A percentile compares a stretch with the other conserved stretches of the same genome.
Conservation (phyloP, 208 protist species). For the Wallacemonas sp. region DNA sequence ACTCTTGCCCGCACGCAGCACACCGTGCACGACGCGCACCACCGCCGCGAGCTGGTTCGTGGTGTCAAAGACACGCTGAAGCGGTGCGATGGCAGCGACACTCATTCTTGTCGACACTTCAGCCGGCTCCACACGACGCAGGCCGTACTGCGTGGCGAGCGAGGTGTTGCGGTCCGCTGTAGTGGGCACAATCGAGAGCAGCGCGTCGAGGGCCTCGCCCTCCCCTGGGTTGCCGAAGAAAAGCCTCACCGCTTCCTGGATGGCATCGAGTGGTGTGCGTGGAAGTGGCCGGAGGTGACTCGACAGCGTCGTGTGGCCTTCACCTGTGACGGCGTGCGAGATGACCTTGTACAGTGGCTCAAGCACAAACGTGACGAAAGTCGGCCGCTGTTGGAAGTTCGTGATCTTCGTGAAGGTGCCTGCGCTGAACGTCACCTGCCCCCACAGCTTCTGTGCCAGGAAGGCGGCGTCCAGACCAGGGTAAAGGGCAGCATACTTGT, state of each 20-base stretch:
- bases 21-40: slow-evolving; percentile 58
- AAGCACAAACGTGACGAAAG: slow-evolving; percentile 99
- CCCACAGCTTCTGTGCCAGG: slow-evolving; percentile 96
- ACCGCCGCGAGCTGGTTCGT: slow-evolving; percentile 45
- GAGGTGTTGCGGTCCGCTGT: slow-evolving; percentile 28
- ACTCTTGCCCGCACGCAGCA: slow-evolving; percentile 21
- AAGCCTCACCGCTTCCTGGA: slow-evolving; percentile 63
- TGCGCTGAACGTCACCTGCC: slow-evolving; percentile 93
- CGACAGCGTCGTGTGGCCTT: slow-evolving; percentile 44
- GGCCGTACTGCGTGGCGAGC: slow-evolving; percentile 45
- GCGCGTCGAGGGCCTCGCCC: slow-evolving; percentile 50
- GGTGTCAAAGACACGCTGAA: slow-evolving; percentile 49
- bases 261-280: slow-evolving; percentile 52
- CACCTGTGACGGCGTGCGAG: slow-evolving; percentile 64
- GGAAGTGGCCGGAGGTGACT: slow-evolving; percentile 44
- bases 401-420: slow-evolving; percentile 58
- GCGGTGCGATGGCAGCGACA: slow-evolving; percentile 50
- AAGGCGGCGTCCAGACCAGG: slow-evolving; percentile 41
- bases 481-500: slow-evolving; percentile 90
- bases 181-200: slow-evolving; percentile 63
- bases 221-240: slow-evolving; percentile 55
- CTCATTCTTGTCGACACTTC: not conserved
- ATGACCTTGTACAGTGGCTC: slow-evolving; percentile 99
- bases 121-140: slow-evolving; percentile 1
- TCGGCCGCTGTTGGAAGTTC: slow-evolving; percentile 62